These are phyloP conservation scores for Dimocarpus longan DNA, from an alignment of 345 rosid species.

Conservation along the genomic window DNA sequence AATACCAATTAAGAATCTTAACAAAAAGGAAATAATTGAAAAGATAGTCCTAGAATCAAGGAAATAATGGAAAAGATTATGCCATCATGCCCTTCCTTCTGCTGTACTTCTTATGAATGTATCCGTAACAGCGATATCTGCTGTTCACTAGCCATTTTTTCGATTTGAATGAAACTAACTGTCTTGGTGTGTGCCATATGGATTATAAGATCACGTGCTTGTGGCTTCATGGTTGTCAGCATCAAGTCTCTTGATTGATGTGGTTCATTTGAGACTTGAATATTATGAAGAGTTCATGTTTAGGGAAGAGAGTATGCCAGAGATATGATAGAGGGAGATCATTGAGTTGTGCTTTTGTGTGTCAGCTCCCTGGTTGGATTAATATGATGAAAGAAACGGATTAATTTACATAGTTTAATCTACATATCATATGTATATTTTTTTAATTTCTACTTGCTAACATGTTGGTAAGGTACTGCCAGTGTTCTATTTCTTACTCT, in stretches of 20 bases:
- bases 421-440: not conserved
- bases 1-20: too few relatives aligned
- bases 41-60: too few relatives aligned
- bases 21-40: too few relatives aligned
- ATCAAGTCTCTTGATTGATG: not conserved
- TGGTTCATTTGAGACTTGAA: not conserved
- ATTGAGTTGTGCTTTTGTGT: not conserved
- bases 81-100: too few relatives aligned
- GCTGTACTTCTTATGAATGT: too few relatives aligned
- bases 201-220: too few relatives aligned
- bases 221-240: not conserved
- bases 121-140: too few relatives aligned
- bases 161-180: too few relatives aligned
- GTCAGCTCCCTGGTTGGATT: not conserved
- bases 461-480: not conserved
- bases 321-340: not conserved
- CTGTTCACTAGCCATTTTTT: too few relatives aligned
- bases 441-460: not conserved
- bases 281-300: not conserved
- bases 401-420: not conserved
- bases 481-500: not conserved
- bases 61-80: too few relatives aligned
- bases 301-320: not conserved
- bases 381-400: not conserved
- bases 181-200: too few relatives aligned